Evolutionary conservation across 2,329 filamentous ascomycete genomes (phyloP).

Genomic region (Colletotrichum sp.): DNA sequence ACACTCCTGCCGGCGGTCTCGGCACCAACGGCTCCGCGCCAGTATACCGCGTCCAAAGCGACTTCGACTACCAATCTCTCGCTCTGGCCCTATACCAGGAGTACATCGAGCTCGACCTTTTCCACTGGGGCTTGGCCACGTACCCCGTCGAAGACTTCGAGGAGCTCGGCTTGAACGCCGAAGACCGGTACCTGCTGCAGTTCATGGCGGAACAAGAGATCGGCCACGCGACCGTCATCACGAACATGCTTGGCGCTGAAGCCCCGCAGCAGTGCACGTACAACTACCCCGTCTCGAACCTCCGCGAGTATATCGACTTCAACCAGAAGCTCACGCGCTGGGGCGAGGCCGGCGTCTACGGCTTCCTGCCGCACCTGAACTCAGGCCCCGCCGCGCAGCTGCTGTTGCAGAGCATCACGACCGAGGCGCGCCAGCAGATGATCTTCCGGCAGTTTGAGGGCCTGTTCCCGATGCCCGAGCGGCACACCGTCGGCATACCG

Average conservation of each 20-base stretch:
- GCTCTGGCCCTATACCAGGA: slow-evolving; percentile 79
- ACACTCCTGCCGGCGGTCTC: slow-evolving; percentile 73
- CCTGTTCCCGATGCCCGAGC: slow-evolving; percentile 81
- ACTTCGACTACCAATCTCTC: slow-evolving; percentile 84
- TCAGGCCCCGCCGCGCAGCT: slow-evolving; percentile 76
- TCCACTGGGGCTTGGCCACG: slow-evolving; percentile 74
- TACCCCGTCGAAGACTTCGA: slow-evolving; percentile 75
- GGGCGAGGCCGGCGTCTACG: slow-evolving; percentile 81
- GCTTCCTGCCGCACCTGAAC: slow-evolving; percentile 80
- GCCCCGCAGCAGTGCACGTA: slow-evolving; percentile 80
- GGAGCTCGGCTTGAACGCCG: slow-evolving; percentile 68
- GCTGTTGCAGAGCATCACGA: slow-evolving; percentile 77
- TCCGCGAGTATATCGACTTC: slow-evolving; percentile 82
- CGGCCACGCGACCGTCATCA: slow-evolving; percentile 78
- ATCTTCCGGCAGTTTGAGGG: slow-evolving; percentile 85
- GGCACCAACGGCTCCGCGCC: slow-evolving; percentile 80
- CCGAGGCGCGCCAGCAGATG: slow-evolving; percentile 82
- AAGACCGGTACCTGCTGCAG: slow-evolving; percentile 73
- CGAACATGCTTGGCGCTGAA: slow-evolving; percentile 75
- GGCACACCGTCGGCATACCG: slow-evolving; percentile 80
- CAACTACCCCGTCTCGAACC: slow-evolving; percentile 78
- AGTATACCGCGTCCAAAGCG: slow-evolving; percentile 78
- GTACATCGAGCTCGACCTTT: slow-evolving; percentile 84
- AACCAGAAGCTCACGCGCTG: slow-evolving; percentile 84
- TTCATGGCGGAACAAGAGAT: slow-evolving; percentile 81